These are phyloP conservation scores for Theobroma cacao DNA, from an alignment of 345 rosid genomes.

Conservation along the genomic window DNA sequence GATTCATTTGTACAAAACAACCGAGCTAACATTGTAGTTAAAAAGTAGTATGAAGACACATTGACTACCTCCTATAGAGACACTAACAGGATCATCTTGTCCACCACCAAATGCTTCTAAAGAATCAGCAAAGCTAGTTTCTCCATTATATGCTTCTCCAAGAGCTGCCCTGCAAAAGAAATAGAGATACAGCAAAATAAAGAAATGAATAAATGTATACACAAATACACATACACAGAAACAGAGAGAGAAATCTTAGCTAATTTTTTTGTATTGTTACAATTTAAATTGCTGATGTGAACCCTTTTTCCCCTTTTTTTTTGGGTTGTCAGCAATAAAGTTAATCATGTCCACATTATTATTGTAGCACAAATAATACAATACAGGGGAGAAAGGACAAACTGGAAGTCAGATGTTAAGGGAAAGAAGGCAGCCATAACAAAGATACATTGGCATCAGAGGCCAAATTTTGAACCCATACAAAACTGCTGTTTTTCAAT, in stretches of 20 bases:
- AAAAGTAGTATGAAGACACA: slow-evolving; percentile 14
- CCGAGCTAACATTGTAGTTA: not conserved
- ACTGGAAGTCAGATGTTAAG: not conserved
- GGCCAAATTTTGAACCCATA: not conserved
- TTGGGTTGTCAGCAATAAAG: not conserved
- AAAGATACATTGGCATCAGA: not conserved
- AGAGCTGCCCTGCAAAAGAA: slow-evolving; percentile 53
- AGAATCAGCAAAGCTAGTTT: slow-evolving; percentile 60
- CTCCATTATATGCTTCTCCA: slow-evolving; percentile 70
- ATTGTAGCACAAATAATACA: not conserved
- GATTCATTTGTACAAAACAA: not conserved
- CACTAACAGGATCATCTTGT: slow-evolving; percentile 80
- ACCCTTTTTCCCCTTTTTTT: not conserved
- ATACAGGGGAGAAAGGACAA: not conserved
- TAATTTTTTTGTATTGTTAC: not conserved
- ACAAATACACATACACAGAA: not conserved
- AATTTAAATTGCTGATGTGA: not conserved
- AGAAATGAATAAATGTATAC: not conserved
- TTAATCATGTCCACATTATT: not conserved
- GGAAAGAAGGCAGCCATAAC: not conserved
- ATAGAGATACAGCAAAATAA: slow-evolving; percentile 2
- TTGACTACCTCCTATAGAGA: slow-evolving; percentile 76
- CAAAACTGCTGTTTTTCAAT: not conserved
- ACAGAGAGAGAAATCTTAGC: not conserved
- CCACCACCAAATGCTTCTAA: slow-evolving; percentile 88